Percentiles rank a stretch among this genome's conserved stretches.
Evolutionary conservation across 2,329 filamentous ascomycete genomes (phyloP).

Genomic region (Colletotrichum australisinense): DNA sequence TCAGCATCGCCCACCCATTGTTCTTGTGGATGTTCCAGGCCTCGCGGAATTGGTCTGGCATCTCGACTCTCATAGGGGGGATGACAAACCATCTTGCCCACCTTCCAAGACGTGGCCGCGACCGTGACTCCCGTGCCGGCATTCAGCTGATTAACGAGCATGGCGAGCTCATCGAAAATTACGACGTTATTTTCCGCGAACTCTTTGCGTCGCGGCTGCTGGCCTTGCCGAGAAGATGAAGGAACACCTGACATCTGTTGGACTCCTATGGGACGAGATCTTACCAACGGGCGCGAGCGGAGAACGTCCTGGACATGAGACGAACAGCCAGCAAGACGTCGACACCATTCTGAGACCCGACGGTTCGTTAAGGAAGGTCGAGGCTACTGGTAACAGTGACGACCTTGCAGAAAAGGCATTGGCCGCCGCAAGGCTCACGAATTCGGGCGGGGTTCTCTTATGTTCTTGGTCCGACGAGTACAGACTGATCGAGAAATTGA

Average conservation of each 20-base stretch:
- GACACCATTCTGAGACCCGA: constrained; percentile 24
- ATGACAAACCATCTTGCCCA: constrained; percentile 79
- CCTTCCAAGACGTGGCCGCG: constrained; percentile 53
- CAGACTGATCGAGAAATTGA: constrained; percentile 68
- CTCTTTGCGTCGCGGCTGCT: constrained; percentile 81
- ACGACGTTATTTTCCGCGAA: constrained; percentile 82
- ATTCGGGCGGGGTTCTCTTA: constrained; percentile 79
- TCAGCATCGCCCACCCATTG: constrained; percentile 80
- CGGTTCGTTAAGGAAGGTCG: constrained; percentile 30
- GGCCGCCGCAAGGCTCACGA: constrained; percentile 42
- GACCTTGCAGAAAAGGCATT: constrained; percentile 54
- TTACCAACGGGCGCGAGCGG: constrained; percentile 68
- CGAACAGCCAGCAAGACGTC: constrained; percentile 13
- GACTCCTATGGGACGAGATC: constrained; percentile 81
- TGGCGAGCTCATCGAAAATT: constrained; percentile 72
- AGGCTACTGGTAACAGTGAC: constrained; percentile 39
- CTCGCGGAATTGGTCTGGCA: constrained; percentile 79
- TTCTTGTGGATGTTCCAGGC: constrained; percentile 91
- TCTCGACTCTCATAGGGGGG: constrained; percentile 74
- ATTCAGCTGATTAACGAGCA: constrained; percentile 63
- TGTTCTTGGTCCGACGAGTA: constrained; percentile 80
- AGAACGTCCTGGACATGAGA: constrained; percentile 36
- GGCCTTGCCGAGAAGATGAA: constrained; percentile 77
- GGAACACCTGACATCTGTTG: constrained; percentile 71
- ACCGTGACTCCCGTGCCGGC: constrained; percentile 50